Percentiles rank a stretch among this genome's conserved stretches.
Evolutionary conservation across 1,139 yeast genomes (phyloP).

Genomic region (Debaryomyces sp.): DNA sequence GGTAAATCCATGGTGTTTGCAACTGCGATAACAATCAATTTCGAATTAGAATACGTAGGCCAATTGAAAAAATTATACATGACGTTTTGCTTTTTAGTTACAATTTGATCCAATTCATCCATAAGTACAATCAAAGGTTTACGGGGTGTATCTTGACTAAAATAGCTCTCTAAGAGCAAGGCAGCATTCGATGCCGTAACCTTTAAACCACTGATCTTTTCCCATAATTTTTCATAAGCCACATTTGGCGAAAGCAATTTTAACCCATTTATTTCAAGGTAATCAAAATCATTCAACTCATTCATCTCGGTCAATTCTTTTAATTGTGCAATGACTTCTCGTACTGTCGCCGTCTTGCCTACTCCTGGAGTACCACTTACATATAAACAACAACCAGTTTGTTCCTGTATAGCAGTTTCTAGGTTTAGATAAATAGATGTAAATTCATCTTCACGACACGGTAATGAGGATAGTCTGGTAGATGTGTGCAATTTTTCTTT

Average conservation of each 20-base stretch:
- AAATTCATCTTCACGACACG: constrained; percentile 89
- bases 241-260: constrained; percentile 80
- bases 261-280: constrained; percentile 87
- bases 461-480: constrained; percentile 64
- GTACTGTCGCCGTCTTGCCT: constrained; percentile 92
- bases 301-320: constrained; percentile 46
- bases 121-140: constrained; percentile 74
- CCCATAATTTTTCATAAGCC: constrained; percentile 87
- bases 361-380: constrained; percentile 98
- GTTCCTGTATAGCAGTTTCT: constrained; percentile 73
- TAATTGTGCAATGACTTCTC: constrained; percentile 80
- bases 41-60: constrained; percentile 85
- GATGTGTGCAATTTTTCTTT: constrained; percentile 67
- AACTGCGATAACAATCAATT: constrained; percentile 84
- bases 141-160: constrained; percentile 30
- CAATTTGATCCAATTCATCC: constrained; percentile 93
- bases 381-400: constrained; percentile 82
- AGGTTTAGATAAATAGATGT: constrained; percentile 69
- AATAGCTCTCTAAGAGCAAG: constrained; percentile 41
- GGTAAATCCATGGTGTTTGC: constrained; percentile 99
- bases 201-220: constrained; percentile 63
- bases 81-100: constrained; percentile 81
- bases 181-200: constrained; percentile 68
- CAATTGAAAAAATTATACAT: constrained; percentile 97
- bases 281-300: constrained; percentile 63